Conservation (phyloP, 2,329 filamentous ascomycete species). For the Lachnellula subtilissima region DNA sequence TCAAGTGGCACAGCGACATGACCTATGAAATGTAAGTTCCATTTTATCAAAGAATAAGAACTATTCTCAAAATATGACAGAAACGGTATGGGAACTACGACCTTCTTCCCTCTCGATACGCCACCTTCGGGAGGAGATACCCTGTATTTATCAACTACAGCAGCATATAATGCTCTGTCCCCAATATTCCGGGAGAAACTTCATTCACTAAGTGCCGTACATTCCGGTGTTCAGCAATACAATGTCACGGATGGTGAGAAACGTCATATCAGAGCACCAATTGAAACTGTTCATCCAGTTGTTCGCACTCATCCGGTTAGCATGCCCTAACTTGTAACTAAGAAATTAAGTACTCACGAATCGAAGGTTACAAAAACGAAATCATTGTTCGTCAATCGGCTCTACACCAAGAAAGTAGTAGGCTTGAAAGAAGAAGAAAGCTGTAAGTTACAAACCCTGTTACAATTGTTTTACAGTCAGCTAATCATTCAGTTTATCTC, state of each 20-base stretch:
- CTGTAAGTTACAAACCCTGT: not conserved
- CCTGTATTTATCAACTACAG: constrained; percentile 68
- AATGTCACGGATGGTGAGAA: constrained; percentile 56
- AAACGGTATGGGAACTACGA: constrained; percentile 66
- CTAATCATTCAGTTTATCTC: not conserved
- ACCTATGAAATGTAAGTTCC: too few relatives aligned
- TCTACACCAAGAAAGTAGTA: constrained; percentile 56
- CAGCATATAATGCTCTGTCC: constrained; percentile 72
- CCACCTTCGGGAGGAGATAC: constrained; percentile 73
- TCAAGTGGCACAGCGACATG: too few relatives aligned
- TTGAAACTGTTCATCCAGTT: constrained; percentile 67
- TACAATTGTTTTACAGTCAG: not conserved
- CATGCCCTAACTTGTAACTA: not conserved
- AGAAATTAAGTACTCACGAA: not conserved
- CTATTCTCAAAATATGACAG: too few relatives aligned
- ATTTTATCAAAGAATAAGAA: too few relatives aligned
- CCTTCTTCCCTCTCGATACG: constrained; percentile 77
- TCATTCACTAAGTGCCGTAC: constrained; percentile 71
- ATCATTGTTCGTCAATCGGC: not conserved
- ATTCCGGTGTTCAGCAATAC: constrained; percentile 76
- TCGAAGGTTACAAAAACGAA: not conserved
- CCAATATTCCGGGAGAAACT: constrained; percentile 71
- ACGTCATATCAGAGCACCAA: constrained; percentile 67
- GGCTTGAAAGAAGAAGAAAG: constrained; percentile 75
- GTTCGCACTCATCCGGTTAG: constrained; percentile 73